phyloP scores from a whole-genome alignment of 495 filamentous ascomycete species.

The Barbatosphaeria neglecta region DNA sequence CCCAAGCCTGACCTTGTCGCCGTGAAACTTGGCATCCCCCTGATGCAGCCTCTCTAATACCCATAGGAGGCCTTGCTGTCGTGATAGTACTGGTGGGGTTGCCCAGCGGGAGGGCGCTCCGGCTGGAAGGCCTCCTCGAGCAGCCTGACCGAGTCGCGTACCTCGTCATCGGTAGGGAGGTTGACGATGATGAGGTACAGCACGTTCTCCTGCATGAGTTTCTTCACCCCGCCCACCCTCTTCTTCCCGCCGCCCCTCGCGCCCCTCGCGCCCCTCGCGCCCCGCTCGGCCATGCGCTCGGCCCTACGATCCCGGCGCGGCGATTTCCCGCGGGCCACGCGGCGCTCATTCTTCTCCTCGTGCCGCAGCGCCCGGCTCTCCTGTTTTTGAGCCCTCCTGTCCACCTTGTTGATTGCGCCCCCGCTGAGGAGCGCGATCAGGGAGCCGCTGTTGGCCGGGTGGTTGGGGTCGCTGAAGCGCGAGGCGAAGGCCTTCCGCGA shows the following conservation, averaged over 20 bases:
- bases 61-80: no score
- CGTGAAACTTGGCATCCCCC: no score
- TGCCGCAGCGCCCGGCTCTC: conserved; percentile 7
- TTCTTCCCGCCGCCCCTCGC: neutral
- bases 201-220: conserved; percentile 22
- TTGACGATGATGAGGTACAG: conserved; percentile 42
- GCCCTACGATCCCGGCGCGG: neutral
- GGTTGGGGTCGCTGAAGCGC: conserved; percentile 42
- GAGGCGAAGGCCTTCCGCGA: conserved; percentile 26
- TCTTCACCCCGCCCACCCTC: neutral
- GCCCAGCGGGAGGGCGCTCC: no score
- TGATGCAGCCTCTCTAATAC: no score
- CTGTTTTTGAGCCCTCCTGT: no score
- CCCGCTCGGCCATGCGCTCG: neutral
- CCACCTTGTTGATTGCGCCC: conserved; percentile 25
- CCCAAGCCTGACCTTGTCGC: no score
- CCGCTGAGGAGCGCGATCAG: conserved; percentile 31
- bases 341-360: conserved; percentile 7
- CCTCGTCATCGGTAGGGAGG: conserved; percentile 34
- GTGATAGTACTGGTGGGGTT: no score
- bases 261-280: neutral
- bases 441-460: conserved; percentile 32
- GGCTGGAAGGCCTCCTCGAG: neutral
- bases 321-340: neutral
- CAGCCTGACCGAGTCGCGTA: conserved; percentile 6